Percentiles rank a stretch among this genome's conserved stretches.
Conservation (phyloP, 2,329 filamentous ascomycete genomes). For the Neonectria coccinea region DNA sequence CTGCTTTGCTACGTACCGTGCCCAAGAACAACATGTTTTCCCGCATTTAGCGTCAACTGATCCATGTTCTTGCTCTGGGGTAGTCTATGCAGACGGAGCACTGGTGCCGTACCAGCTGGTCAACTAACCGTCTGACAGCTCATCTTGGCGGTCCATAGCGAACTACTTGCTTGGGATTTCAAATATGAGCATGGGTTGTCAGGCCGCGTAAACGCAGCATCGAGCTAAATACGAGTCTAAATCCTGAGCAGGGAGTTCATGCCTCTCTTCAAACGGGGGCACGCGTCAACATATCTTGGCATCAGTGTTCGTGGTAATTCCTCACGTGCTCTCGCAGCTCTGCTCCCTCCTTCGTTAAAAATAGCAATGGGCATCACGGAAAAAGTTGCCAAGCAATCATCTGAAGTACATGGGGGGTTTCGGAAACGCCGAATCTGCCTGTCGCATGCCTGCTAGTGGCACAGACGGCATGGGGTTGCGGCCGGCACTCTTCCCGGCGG, state of each 20-base stretch:
- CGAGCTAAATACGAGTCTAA: background rate
- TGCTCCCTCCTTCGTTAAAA: background rate
- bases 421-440: slow-evolving; percentile 22
- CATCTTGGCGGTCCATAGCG: background rate
- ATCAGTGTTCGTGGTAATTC: background rate
- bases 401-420: slow-evolving; percentile 16
- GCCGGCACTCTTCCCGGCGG: slow-evolving; percentile 15
- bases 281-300: background rate
- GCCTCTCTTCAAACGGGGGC: background rate
- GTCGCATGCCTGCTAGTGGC: slow-evolving; percentile 10
- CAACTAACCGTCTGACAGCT: background rate
- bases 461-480: slow-evolving; percentile 15
- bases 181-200: background rate
- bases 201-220: background rate
- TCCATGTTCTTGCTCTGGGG: background rate
- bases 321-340: background rate
- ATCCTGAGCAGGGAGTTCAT: background rate
- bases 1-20: background rate
- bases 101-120: background rate
- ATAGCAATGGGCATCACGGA: slow-evolving; percentile 1
- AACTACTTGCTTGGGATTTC: background rate
- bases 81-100: background rate
- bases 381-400: slow-evolving; percentile 8
- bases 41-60: background rate
- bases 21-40: background rate